Conservation (phyloP, 768 basidiomycete species). For the Strobilomyces confusus region DNA sequence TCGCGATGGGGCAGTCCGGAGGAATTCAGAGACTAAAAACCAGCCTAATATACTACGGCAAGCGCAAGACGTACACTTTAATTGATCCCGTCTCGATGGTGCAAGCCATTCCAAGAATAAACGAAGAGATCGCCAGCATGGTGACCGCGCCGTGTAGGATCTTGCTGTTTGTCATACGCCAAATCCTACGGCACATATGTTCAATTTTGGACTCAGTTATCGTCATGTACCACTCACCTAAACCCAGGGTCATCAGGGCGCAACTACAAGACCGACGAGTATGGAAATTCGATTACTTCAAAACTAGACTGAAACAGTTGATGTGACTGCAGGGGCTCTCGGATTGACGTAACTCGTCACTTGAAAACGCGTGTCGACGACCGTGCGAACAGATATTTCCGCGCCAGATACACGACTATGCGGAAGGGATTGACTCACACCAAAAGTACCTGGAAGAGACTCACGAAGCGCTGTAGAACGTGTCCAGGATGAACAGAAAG, state of each 20-base stretch:
- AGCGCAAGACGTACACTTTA: conserved; percentile 32
- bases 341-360: conserved; percentile 16
- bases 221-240: too few relatives aligned
- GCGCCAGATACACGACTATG: conserved; percentile 19
- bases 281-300: too few relatives aligned
- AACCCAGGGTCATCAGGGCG: too few relatives aligned
- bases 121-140: conserved; percentile 35
- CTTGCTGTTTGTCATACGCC: conserved; percentile 10
- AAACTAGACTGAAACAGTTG: not conserved
- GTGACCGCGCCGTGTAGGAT: conserved; percentile 33
- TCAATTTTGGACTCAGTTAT: too few relatives aligned
- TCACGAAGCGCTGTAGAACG: conserved; percentile 17
- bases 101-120: conserved; percentile 41
- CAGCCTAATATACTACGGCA: not conserved
- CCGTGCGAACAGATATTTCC: conserved; percentile 13
- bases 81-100: conserved; percentile 22
- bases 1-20: too few relatives aligned
- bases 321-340: not conserved
- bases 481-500: conserved; percentile 18
- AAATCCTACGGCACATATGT: conserved; percentile 10
- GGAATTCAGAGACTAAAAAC: conserved; percentile 12
- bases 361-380: not conserved
- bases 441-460: not conserved
- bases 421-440: not conserved
- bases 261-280: too few relatives aligned